These are phyloP conservation scores for Cryphonectria japonica DNA, from an alignment of 2,329 filamentous ascomycete species.

Conservation along the genomic window DNA sequence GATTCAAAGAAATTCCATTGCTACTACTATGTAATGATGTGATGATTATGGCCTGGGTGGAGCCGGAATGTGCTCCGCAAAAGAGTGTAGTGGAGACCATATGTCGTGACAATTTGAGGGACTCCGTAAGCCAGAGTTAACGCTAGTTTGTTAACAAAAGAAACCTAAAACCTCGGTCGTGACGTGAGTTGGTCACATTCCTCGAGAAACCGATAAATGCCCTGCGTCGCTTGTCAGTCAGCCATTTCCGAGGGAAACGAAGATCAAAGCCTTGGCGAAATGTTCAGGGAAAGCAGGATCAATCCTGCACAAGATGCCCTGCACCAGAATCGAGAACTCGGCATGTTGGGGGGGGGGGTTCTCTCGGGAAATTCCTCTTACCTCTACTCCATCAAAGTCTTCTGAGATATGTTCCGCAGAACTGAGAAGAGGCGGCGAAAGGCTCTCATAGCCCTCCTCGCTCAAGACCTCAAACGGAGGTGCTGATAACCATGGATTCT, in stretches of 20 bases:
- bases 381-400: constrained; percentile 57
- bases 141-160: constrained; percentile 12
- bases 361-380: not conserved
- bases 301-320: too few species aligned
- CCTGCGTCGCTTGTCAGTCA: constrained; percentile 32
- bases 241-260: not conserved
- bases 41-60: constrained; percentile 11
- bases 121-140: not conserved
- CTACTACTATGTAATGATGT: constrained; percentile 1
- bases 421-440: constrained; percentile 50
- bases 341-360: too few species aligned
- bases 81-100: constrained; percentile 28
- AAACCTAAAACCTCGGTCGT: constrained; percentile 21
- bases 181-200: constrained; percentile 53
- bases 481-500: constrained; percentile 53
- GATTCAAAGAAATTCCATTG: constrained; percentile 14
- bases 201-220: constrained; percentile 61
- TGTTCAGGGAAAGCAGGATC: not conserved
- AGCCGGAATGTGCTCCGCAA: constrained; percentile 15
- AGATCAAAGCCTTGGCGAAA: not conserved
- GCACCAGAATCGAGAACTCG: not conserved
- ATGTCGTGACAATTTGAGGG: constrained; percentile 8
- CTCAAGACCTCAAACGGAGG: constrained; percentile 37
- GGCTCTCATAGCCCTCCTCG: constrained; percentile 54
- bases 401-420: constrained; percentile 50